A percentile compares a stretch with the other conserved stretches of the same genome.
Conservation (phyloP, 2,329 filamentous ascomycete genomes). For the Didymella keratinophila region DNA sequence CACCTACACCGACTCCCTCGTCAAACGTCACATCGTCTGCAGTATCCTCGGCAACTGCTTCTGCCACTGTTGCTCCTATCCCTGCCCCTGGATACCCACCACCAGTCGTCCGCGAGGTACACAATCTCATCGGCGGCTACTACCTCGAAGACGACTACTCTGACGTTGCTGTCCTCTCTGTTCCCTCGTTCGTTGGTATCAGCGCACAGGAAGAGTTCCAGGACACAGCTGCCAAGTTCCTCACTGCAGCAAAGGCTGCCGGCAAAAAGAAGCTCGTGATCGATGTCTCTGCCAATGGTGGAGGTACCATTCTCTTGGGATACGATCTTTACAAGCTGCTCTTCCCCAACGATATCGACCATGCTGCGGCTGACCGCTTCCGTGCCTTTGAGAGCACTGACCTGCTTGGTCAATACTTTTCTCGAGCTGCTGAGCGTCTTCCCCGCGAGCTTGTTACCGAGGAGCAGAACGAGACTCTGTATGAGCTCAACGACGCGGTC, state of each 20-base stretch:
- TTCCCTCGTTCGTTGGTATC: slow-evolving; percentile 53
- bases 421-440: slow-evolving; percentile 41
- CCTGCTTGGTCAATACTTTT: slow-evolving; percentile 54
- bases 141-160: slow-evolving; percentile 56
- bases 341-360: slow-evolving; percentile 58
- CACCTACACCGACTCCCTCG: slow-evolving; percentile 29
- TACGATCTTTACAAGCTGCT: slow-evolving; percentile 69
- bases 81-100: slow-evolving; percentile 56
- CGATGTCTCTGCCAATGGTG: slow-evolving; percentile 66
- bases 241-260: slow-evolving; percentile 54
- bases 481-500: slow-evolving; percentile 40
- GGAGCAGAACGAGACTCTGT: slow-evolving; percentile 49
- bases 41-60: slow-evolving; percentile 25
- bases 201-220: slow-evolving; percentile 51
- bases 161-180: slow-evolving; percentile 56
- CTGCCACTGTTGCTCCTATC: slow-evolving; percentile 32
- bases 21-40: slow-evolving; percentile 22
- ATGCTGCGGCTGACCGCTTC: slow-evolving; percentile 61
- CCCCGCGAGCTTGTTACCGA: slow-evolving; percentile 42
- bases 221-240: slow-evolving; percentile 52
- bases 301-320: slow-evolving; percentile 66
- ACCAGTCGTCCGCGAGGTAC: slow-evolving; percentile 51
- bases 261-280: slow-evolving; percentile 68
- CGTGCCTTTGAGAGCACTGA: slow-evolving; percentile 59
- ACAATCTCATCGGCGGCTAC: slow-evolving; percentile 58